Percentiles rank a stretch among this genome's conserved stretches.
These are phyloP conservation scores for Botrytis sinoallii DNA, from an alignment of 2,329 filamentous ascomycete species.

Conservation along the genomic window DNA sequence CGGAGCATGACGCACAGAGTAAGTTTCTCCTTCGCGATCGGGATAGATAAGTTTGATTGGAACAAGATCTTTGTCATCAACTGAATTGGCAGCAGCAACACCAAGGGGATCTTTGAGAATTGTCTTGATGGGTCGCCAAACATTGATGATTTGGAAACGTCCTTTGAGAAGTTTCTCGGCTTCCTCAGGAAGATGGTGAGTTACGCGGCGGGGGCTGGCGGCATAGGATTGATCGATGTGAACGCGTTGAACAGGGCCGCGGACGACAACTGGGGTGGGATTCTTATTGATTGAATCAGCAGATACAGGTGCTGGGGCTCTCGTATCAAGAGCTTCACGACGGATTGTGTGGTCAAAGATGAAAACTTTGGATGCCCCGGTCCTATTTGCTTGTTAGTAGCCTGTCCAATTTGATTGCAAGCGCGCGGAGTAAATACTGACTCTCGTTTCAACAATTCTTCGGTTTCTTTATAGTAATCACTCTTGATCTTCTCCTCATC, in stretches of 20 bases:
- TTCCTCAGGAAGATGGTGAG: conserved; percentile 46
- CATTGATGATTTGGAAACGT: conserved; percentile 55
- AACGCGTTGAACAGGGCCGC: conserved; percentile 49
- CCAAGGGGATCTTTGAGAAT: conserved; percentile 53
- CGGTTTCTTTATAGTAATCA: conserved; percentile 39
- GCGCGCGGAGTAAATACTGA: conserved; percentile 16
- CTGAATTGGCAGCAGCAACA: conserved; percentile 50
- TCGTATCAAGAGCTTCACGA: conserved; percentile 35
- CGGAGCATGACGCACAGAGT: conserved; percentile 37
- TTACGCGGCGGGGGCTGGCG: conserved; percentile 43
- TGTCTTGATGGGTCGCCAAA: conserved; percentile 50
- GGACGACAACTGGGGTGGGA: conserved; percentile 29
- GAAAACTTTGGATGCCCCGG: conserved; percentile 53
- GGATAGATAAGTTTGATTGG: conserved; percentile 44
- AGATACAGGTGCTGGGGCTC: conserved; percentile 19
- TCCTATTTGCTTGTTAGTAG: conserved; percentile 41
- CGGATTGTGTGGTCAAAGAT: conserved; percentile 64
- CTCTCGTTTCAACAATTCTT: conserved; percentile 39
- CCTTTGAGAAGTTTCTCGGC: conserved; percentile 44
- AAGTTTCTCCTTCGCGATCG: conserved; percentile 23
- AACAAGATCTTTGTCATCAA: conserved; percentile 51
- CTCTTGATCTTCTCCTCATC: conserved; percentile 40
- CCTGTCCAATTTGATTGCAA: not conserved
- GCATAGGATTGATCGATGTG: conserved; percentile 57
- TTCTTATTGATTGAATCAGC: not conserved